A percentile compares a stretch with the other conserved stretches of the same genome.
Evolutionary conservation across 257 asterid species (phyloP).

Genomic region (Solanum piurae): DNA sequence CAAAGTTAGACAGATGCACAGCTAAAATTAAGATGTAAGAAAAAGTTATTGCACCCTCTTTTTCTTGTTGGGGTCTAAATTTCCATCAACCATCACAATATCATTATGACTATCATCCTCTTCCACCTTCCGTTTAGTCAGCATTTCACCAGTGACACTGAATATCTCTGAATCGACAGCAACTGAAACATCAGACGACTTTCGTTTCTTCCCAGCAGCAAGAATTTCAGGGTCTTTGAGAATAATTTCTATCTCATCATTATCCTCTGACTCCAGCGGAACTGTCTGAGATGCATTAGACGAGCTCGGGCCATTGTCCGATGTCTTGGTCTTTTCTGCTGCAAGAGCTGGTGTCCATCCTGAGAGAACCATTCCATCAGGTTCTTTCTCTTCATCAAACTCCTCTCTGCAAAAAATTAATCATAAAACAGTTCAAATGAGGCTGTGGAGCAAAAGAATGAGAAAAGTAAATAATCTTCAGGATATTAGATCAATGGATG

Average conservation of each 20-base stretch:
- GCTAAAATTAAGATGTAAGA: slow-evolving; percentile 1
- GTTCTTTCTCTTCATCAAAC: slow-evolving; percentile 92
- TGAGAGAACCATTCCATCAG: slow-evolving; percentile 75
- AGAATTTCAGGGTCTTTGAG: slow-evolving; percentile 10
- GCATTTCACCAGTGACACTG: slow-evolving; percentile 13
- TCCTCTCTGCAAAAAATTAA: slow-evolving; percentile 49
- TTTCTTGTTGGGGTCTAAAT: slow-evolving; percentile 32
- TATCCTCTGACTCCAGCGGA: slow-evolving; percentile 31
- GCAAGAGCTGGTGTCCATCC: slow-evolving; percentile 71
- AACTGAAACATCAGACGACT: slow-evolving; percentile 23
- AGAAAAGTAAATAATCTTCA: neutral
- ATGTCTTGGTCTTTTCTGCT: slow-evolving; percentile 30
- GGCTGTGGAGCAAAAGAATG: neutral
- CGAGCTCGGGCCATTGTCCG: slow-evolving; percentile 64
- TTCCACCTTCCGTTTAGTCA: slow-evolving; percentile 25
- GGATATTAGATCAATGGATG: neutral
- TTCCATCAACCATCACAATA: slow-evolving; percentile 30
- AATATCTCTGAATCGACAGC: slow-evolving; percentile 11
- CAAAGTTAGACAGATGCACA: slow-evolving; percentile 22
- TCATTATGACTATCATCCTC: slow-evolving; percentile 25
- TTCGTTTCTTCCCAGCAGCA: slow-evolving; percentile 54
- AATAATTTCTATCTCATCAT: slow-evolving; percentile 43
- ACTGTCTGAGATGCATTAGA: slow-evolving; percentile 35
- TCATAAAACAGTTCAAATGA: neutral
- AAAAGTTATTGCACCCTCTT: slow-evolving; percentile 26